A percentile compares a stretch with the other conserved stretches of the same genome.
phyloP scores from a whole-genome alignment of 2,329 filamentous ascomycete species.

The Phoma herbarum region DNA sequence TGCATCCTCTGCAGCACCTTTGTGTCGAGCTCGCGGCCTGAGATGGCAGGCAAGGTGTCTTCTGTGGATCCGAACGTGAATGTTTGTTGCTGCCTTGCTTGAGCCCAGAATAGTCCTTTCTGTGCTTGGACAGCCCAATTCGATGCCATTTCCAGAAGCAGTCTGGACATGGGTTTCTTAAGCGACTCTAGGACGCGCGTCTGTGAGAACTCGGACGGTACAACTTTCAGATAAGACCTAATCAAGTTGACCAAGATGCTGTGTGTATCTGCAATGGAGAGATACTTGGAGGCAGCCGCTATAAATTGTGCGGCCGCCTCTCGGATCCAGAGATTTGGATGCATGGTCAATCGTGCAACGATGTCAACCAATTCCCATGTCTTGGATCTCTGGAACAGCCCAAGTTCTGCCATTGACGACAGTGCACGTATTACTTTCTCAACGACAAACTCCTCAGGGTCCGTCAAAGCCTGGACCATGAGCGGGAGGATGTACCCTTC shows the following conservation, averaged over 20 bases:
- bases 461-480: conserved; percentile 93
- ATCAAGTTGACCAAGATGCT: conserved; percentile 86
- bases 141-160: conserved; percentile 84
- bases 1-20: conserved; percentile 69
- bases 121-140: conserved; percentile 86
- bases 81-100: conserved; percentile 73
- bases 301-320: conserved; percentile 89
- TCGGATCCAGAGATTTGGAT: conserved; percentile 94
- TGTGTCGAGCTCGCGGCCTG: conserved; percentile 64
- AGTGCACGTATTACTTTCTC: conserved; percentile 89
- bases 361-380: conserved; percentile 89
- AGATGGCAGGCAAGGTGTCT: conserved; percentile 62
- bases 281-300: conserved; percentile 75
- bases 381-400: conserved; percentile 83
- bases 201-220: conserved; percentile 75
- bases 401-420: conserved; percentile 86
- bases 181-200: conserved; percentile 79
- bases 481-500: conserved; percentile 96
- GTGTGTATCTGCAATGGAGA: conserved; percentile 81
- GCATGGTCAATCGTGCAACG: conserved; percentile 84
- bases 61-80: conserved; percentile 72
- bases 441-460: conserved; percentile 92
- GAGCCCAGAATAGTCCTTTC: conserved; percentile 86
- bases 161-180: conserved; percentile 80
- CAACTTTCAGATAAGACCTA: conserved; percentile 80